Conservation (phyloP, 257 asterid species). For the Petrea volubilis region DNA sequence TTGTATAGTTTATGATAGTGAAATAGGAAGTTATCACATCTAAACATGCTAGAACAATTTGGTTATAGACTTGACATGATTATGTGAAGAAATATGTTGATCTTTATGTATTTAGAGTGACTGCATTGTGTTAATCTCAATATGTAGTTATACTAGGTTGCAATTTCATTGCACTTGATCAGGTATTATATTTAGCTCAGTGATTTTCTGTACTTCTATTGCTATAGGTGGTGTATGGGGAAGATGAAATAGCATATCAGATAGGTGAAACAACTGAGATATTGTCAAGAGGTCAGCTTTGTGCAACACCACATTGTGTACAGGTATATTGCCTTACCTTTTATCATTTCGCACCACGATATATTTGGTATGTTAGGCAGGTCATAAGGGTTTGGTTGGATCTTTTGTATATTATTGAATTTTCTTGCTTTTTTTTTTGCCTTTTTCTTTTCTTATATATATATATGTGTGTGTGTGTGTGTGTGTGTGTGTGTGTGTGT, state of each 20-base stretch:
- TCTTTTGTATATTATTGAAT: not conserved
- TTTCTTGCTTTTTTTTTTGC: not conserved
- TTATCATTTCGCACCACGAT: not conserved
- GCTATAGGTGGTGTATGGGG: conserved; percentile 79
- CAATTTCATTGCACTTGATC: not conserved
- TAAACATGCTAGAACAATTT: not conserved
- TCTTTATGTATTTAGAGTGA: not conserved
- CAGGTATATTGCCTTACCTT: conserved; percentile 46
- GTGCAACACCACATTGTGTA: conserved; percentile 97
- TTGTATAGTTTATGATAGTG: not conserved
- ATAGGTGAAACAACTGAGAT: conserved; percentile 95
- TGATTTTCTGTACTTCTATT: conserved; percentile 19
- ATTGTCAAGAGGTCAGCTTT: conserved; percentile 79
- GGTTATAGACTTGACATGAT: not conserved
- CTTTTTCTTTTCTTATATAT: not conserved
- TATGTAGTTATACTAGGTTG: not conserved
- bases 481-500: too few relatives aligned
- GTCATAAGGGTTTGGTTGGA: conserved; percentile 1
- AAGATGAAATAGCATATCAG: conserved; percentile 88
- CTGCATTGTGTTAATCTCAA: not conserved
- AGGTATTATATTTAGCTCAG: not conserved
- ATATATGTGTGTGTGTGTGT: too few relatives aligned
- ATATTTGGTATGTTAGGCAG: not conserved
- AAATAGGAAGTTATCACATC: not conserved
- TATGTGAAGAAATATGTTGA: not conserved